Evolutionary conservation across 345 rosid species (phyloP), one percentile per base, ranked within the genome.

Genomic region (Lepidium aucheri): DNA sequence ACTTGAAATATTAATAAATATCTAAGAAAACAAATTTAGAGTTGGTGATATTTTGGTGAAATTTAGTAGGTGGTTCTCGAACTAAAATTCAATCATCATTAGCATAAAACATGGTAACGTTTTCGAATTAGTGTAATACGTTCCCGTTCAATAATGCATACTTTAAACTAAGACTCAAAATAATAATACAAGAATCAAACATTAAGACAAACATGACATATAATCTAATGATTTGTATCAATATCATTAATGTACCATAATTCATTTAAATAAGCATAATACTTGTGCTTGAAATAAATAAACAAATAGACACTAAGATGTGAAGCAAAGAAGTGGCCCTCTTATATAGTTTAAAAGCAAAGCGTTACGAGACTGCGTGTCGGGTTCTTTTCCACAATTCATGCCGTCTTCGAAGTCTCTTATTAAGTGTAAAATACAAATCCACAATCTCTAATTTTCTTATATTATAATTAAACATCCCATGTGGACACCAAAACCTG

Each of bases 401-500:
- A 61, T 78, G 86, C 84, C 80, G 67, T 68, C n/a, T n/a, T n/a
- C 69, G 51, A 77, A 65, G 43, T 40, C 55, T 40, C 55, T 67
- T 72, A n/a, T 20, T 50, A 33, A 46, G 35, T 40, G 30, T 22
- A 54, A 64, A 56, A 14, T 26, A 41, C 26, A 69, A 49, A 40
- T 50, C 59, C 9, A 26, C 9, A 54, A n/a, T 55, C 69, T 38
- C 52, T 63, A n/a, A 1, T 26, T 13, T 53, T 44, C 24, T 43
- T 33, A 20, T 17, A 12, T 20, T 43, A 20, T 17, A 12, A 18
- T 13, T 54, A 53, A 30, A 9, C 49, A 28, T 55, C 59, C 36
- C 51, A 50, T 47, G 64, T 58, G 38, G 64, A 64, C 70, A 72
- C 60, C 36, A 49, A 6, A 33, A 39, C 59, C 44, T 63, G 18